A percentile compares a stretch with the other conserved stretches of the same genome.
These are phyloP conservation scores for Arachnomyces sp. DNA, from an alignment of 2,329 filamentous ascomycete genomes.

Conservation along the genomic window DNA sequence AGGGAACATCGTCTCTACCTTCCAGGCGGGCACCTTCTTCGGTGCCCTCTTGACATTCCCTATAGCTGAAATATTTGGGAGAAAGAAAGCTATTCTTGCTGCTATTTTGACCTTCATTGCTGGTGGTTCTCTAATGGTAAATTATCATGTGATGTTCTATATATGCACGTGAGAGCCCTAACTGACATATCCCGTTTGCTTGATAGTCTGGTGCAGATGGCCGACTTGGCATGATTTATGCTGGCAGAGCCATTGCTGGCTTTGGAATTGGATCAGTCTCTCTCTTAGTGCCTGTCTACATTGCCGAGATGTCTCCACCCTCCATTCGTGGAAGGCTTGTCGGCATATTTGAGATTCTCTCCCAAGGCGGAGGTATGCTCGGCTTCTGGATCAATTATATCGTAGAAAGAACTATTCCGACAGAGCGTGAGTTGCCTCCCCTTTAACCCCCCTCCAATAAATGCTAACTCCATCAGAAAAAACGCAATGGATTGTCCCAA, in stretches of 20 bases:
- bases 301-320: constrained; percentile 52
- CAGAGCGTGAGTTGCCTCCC: too few relatives aligned
- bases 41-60: constrained; percentile 22
- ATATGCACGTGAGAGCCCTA: too few relatives aligned
- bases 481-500: constrained; percentile 57
- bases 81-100: too few relatives aligned
- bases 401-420: too few relatives aligned
- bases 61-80: constrained; percentile 4
- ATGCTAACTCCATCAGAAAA: constrained; percentile 25
- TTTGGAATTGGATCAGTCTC: constrained; percentile 56
- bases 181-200: too few relatives aligned
- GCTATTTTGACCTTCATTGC: too few relatives aligned
- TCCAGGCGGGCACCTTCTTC: constrained; percentile 15
- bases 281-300: constrained; percentile 57
- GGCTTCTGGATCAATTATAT: constrained; percentile 55
- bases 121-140: too few relatives aligned
- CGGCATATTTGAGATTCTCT: constrained; percentile 59
- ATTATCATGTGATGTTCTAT: too few relatives aligned
- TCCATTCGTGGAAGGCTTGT: constrained; percentile 57
- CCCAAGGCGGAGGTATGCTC: constrained; percentile 55
- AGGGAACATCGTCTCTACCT: constrained; percentile 8
- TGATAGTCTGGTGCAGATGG: constrained; percentile 12
- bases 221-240: constrained; percentile 44
- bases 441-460: too few relatives aligned
- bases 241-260: constrained; percentile 55